phyloP scores from a whole-genome alignment of 169 alveolate genomes.

The Plasmodium knowlesi region DNA sequence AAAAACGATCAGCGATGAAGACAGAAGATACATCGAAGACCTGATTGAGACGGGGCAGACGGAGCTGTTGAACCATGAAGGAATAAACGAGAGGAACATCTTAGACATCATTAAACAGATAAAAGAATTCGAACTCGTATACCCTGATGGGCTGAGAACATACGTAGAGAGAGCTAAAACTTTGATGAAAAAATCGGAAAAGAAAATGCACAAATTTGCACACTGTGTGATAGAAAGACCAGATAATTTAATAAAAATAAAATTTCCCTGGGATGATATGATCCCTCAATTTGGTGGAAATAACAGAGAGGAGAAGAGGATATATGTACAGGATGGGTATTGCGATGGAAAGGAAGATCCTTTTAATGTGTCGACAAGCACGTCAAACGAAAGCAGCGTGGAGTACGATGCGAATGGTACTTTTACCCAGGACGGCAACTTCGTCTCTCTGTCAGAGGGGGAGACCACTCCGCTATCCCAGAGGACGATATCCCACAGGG shows the following conservation, averaged over 20 bases:
- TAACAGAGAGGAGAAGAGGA: conserved; percentile 86
- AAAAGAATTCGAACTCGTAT: conserved; percentile 46
- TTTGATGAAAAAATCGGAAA: conserved; percentile 72
- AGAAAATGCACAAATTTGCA: conserved; percentile 24
- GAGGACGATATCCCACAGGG: not conserved
- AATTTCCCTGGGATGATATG: conserved; percentile 65
- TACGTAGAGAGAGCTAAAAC: conserved; percentile 89
- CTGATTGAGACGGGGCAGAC: conserved; percentile 25
- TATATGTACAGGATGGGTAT: conserved; percentile 29
- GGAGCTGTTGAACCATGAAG: conserved; percentile 41
- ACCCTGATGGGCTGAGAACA: conserved; percentile 85
- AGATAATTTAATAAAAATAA: conserved; percentile 57
- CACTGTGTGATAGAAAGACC: conserved; percentile 84
- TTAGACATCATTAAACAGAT: conserved; percentile 44
- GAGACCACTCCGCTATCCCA: not conserved
- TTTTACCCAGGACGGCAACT: not conserved
- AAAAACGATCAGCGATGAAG: conserved; percentile 2
- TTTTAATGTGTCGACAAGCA: not conserved
- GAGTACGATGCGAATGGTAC: not conserved
- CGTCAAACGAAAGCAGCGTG: not conserved
- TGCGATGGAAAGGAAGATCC: not conserved
- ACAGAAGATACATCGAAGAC: conserved; percentile 13
- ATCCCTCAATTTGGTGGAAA: conserved; percentile 87
- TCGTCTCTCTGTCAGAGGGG: not conserved
- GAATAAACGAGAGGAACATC: conserved; percentile 24